Evolutionary conservation across 148 eudicot genomes (phyloP).

Genomic region (Persicaria maculosa): DNA sequence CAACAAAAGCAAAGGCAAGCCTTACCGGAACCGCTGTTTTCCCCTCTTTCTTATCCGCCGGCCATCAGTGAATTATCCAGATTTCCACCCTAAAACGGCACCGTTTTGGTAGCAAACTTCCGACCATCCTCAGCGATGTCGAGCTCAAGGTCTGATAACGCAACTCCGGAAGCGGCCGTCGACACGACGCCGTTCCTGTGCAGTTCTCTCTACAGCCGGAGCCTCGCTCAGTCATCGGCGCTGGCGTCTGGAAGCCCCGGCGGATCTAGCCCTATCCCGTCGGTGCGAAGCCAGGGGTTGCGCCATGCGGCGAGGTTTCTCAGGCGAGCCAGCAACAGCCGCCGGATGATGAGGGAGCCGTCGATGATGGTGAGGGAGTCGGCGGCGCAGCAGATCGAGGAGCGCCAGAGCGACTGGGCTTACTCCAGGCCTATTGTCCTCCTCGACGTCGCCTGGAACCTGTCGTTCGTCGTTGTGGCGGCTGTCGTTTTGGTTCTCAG

Average conservation of each 20-base stretch:
- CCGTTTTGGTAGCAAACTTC: neutral
- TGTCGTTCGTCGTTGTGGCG: constrained; percentile 15
- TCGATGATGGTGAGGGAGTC: constrained; percentile 20
- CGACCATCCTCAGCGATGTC: constrained; percentile 9
- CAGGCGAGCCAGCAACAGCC: constrained; percentile 14
- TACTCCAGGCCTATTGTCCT: constrained; percentile 17
- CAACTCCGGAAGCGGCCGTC: constrained; percentile 10
- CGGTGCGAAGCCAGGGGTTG: constrained; percentile 14
- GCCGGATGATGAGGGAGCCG: constrained; percentile 20
- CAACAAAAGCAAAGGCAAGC: neutral
- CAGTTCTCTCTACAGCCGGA: constrained; percentile 11
- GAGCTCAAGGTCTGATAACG: constrained; percentile 14
- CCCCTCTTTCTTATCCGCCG: neutral
- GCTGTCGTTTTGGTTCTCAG: constrained; percentile 24
- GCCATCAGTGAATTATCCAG: neutral
- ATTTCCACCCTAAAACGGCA: neutral
- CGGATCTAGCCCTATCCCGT: constrained; percentile 1
- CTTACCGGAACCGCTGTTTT: neutral
- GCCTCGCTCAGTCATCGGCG: constrained; percentile 4
- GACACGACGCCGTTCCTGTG: constrained; percentile 17
- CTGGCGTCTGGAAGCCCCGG: neutral
- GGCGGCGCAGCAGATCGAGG: constrained; percentile 20
- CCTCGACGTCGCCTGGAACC: constrained; percentile 18
- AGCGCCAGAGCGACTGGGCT: constrained; percentile 19
- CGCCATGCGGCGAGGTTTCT: constrained; percentile 19